Conservation (phyloP, 768 basidiomycete genomes). For the Mycena chlorophos region DNA sequence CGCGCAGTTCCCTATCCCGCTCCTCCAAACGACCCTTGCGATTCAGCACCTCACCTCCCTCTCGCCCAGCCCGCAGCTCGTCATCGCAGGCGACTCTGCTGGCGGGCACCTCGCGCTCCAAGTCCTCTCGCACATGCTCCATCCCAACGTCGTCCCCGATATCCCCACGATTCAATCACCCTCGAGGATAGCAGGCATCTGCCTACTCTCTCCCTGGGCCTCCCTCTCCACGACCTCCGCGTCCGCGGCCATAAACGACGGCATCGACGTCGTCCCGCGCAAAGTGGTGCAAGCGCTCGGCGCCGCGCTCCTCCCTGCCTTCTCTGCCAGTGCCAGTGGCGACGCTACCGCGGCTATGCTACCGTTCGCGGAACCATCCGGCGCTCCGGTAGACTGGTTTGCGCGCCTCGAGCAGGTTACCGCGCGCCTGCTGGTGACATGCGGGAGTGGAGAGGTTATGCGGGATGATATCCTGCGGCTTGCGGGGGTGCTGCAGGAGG, state of each 20-base stretch:
- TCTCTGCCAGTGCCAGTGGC: constrained; percentile 9
- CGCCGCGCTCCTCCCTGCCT: constrained; percentile 19
- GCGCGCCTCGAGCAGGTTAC: constrained; percentile 26
- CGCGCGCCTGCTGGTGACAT: constrained; percentile 29
- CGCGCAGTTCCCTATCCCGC: too few species aligned
- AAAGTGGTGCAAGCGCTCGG: constrained; percentile 19
- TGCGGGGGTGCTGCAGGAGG: constrained; percentile 11
- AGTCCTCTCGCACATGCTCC: constrained; percentile 38
- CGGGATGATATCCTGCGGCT: constrained; percentile 31
- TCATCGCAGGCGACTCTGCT: constrained; percentile 42
- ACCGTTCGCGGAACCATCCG: constrained; percentile 28
- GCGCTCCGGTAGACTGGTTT: constrained; percentile 32
- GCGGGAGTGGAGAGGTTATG: constrained; percentile 30
- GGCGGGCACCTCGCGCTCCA: constrained; percentile 39
- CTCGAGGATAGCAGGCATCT: constrained; percentile 31
- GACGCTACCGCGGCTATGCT: neutral
- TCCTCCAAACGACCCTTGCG: too few species aligned
- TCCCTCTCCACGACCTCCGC: constrained; percentile 22
- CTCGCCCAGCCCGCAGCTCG: too few species aligned
- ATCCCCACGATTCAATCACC: constrained; percentile 28
- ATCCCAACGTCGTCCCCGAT: constrained; percentile 33
- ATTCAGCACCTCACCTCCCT: too few species aligned
- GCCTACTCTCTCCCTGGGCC: constrained; percentile 36
- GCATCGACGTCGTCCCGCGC: constrained; percentile 27
- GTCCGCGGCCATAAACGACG: constrained; percentile 10